Evolutionary conservation across 306 rosid species (phyloP).

Genomic region (Quercus cerris): DNA sequence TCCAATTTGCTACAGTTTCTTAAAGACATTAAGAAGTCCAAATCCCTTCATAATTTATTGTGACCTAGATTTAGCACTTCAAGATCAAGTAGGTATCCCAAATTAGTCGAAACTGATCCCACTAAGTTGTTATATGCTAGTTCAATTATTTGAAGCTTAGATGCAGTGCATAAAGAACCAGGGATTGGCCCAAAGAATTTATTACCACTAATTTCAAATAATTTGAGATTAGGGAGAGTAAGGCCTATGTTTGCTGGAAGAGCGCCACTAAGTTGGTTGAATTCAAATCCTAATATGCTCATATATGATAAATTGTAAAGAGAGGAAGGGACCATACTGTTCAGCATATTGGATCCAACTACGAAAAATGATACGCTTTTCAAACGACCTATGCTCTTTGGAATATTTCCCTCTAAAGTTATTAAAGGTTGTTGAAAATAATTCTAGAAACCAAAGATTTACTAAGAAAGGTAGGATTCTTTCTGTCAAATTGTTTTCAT

Average conservation of each 20-base stretch:
- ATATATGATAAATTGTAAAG: too few species aligned
- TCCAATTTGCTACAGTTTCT: not conserved
- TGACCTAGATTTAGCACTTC: not conserved
- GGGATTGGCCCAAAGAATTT: slow-evolving; percentile 1
- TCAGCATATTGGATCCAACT: too few species aligned
- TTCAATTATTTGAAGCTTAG: not conserved
- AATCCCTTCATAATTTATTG: slow-evolving; percentile 3
- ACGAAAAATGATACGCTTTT: too few species aligned
- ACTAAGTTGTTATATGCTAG: not conserved
- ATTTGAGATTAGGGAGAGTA: not conserved
- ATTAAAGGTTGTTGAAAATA: too few species aligned
- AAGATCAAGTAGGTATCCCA: not conserved
- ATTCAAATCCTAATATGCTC: not conserved
- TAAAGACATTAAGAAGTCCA: not conserved
- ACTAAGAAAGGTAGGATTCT: too few species aligned
- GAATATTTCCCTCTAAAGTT: too few species aligned
- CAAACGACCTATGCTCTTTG: too few species aligned
- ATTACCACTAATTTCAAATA: not conserved
- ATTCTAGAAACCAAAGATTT: too few species aligned
- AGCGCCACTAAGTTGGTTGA: not conserved
- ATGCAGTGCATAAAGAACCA: not conserved
- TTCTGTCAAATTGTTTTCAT: too few species aligned
- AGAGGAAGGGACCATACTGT: too few species aligned
- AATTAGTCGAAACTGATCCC: not conserved
- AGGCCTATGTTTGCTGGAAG: not conserved